These are phyloP conservation scores for Musa beccarii DNA, from an alignment of 176 grass and related monocot genomes.

Conservation along the genomic window DNA sequence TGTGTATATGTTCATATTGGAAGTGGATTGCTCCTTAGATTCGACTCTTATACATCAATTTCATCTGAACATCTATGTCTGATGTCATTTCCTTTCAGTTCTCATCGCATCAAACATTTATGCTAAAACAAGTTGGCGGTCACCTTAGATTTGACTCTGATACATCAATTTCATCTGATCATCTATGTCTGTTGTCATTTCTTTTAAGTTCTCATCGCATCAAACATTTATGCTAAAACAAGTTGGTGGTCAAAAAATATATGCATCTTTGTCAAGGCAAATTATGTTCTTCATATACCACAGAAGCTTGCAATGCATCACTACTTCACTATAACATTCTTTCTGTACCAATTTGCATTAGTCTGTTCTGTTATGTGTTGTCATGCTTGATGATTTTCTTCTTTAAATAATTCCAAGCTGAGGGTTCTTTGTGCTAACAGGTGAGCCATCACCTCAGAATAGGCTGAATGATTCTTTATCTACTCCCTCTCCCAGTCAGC, in stretches of 20 bases:
- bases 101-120: neutral
- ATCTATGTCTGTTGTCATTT: neutral
- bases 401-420: neutral
- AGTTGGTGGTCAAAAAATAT: neutral
- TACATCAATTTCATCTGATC: no score
- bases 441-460: conserved; percentile 35
- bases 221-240: neutral
- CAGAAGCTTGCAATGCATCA: neutral
- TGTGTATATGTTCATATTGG: no score
- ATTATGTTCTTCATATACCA: neutral
- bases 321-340: neutral
- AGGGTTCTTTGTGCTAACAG: conserved; percentile 31
- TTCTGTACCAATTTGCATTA: neutral
- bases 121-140: neutral
- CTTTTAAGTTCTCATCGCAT: neutral
- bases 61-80: neutral
- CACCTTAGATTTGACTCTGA: no score
- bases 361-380: neutral
- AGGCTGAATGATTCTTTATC: conserved; percentile 47
- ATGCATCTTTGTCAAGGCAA: neutral
- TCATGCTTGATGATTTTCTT: neutral
- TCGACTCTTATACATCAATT: no score
- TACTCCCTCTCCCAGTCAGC: conserved; percentile 34
- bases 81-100: neutral
- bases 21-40: no score